These are phyloP conservation scores for Mycosphaerella sp. DNA, from an alignment of 2,329 filamentous ascomycete species.

Conservation along the genomic window DNA sequence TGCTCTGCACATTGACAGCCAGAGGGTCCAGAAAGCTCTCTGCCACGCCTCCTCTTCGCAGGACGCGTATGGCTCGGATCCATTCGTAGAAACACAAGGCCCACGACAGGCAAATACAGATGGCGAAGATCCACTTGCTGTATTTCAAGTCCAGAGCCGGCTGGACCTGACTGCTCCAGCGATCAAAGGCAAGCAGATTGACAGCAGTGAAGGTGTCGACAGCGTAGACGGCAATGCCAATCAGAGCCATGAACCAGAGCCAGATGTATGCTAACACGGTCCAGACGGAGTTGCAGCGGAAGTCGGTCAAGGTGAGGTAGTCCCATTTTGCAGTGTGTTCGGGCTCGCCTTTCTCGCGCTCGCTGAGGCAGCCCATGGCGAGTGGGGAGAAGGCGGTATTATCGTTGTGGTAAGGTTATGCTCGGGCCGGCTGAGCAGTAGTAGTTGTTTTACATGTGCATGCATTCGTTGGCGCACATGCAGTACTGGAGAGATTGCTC, in stretches of 20 bases:
- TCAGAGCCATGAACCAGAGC: constrained; percentile 70
- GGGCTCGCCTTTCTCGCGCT: constrained; percentile 35
- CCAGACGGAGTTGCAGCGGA: constrained; percentile 74
- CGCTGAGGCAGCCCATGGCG: constrained; percentile 34
- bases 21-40: constrained; percentile 87
- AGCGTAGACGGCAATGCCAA: constrained; percentile 77
- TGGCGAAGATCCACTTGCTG: constrained; percentile 91
- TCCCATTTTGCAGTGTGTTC: constrained; percentile 64
- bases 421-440: constrained; percentile 17
- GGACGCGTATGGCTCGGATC: constrained; percentile 70
- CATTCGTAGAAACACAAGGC: constrained; percentile 75
- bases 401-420: neutral
- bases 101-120: constrained; percentile 86
- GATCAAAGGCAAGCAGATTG: constrained; percentile 81
- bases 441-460: neutral
- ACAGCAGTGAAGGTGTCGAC: constrained; percentile 92
- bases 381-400: constrained; percentile 1
- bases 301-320: constrained; percentile 72
- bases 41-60: constrained; percentile 76
- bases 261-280: constrained; percentile 75
- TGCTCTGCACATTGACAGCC: constrained; percentile 76
- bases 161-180: constrained; percentile 77
- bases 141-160: constrained; percentile 69
- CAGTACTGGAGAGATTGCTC: constrained; percentile 1
- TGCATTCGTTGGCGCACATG: neutral